A percentile compares a stretch with the other conserved stretches of the same genome.
Conservation (phyloP, 108 stramenopile species). For the Seminavis robusta region DNA sequence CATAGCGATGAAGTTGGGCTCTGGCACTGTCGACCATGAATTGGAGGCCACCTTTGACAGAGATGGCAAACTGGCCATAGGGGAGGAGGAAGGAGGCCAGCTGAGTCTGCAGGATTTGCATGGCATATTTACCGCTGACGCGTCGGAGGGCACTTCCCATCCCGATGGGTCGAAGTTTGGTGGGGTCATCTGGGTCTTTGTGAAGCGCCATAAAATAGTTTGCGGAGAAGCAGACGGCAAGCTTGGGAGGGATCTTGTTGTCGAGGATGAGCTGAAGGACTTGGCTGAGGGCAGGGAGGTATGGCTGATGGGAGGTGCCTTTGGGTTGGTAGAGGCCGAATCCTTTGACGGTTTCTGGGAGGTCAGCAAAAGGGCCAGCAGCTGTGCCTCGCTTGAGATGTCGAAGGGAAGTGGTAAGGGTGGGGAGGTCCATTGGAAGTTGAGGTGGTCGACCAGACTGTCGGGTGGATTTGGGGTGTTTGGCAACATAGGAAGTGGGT, state of each 20-base stretch:
- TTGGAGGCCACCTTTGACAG: slow-evolving; percentile 7
- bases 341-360: not conserved
- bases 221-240: no score
- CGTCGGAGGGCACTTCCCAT: slow-evolving; percentile 19
- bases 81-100: slow-evolving; percentile 13
- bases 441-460: no score
- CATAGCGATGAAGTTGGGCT: slow-evolving; percentile 8
- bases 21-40: slow-evolving; percentile 14
- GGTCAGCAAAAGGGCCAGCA: not conserved
- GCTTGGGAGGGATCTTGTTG: no score
- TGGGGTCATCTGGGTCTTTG: slow-evolving; percentile 17
- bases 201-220: slow-evolving; percentile 28
- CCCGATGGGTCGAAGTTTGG: slow-evolving; percentile 20
- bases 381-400: not conserved
- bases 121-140: slow-evolving; percentile 10
- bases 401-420: no score
- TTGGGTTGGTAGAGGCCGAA: not conserved
- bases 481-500: no score
- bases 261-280: slow-evolving; percentile 1
- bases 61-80: slow-evolving; percentile 1
- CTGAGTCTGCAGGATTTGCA: not conserved
- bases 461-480: no score
- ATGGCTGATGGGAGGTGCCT: not conserved
- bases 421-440: no score
- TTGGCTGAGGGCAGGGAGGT: slow-evolving; percentile 6